phyloP scores from a whole-genome alignment of 1,284 basidiomycete species.

The Thelephora terrestris region DNA sequence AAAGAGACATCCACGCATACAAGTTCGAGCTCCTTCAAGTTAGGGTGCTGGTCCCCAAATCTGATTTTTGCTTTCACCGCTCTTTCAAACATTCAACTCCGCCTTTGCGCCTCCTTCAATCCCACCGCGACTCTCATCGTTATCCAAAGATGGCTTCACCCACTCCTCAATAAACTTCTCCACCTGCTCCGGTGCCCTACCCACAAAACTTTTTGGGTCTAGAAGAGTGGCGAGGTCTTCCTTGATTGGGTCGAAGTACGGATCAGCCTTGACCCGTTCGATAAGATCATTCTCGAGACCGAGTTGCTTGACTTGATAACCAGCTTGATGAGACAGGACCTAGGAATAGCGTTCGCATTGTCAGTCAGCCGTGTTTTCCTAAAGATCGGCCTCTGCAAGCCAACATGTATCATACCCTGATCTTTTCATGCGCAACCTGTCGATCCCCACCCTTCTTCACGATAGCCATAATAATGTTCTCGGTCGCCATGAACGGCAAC shows the following conservation, averaged over 20 bases:
- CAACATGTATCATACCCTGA: constrained; percentile 49
- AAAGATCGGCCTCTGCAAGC: background rate
- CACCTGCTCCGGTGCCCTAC: constrained; percentile 91
- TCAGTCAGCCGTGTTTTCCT: background rate
- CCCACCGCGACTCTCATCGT: constrained; percentile 53
- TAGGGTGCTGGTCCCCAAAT: too few species aligned
- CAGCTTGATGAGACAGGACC: constrained; percentile 94
- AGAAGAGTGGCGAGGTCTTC: constrained; percentile 58
- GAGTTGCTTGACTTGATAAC: constrained; percentile 88
- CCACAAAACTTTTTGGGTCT: constrained; percentile 81
- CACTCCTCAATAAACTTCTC: constrained; percentile 81
- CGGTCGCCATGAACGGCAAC: constrained; percentile 98
- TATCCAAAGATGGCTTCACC: constrained; percentile 80
- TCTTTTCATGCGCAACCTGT: constrained; percentile 95
- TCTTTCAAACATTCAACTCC: constrained; percentile 24
- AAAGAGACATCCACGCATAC: too few species aligned
- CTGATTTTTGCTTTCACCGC: background rate
- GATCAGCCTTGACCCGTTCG: constrained; percentile 65
- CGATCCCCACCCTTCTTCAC: constrained; percentile 93
- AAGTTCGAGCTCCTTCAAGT: too few species aligned
- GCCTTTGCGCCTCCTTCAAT: constrained; percentile 30
- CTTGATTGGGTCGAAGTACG: constrained; percentile 57
- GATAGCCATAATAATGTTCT: constrained; percentile 99
- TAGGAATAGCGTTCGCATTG: constrained; percentile 17
- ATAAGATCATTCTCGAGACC: constrained; percentile 97